These are phyloP conservation scores for Boletellus sp. DNA, from an alignment of 768 basidiomycete species.

Conservation along the genomic window DNA sequence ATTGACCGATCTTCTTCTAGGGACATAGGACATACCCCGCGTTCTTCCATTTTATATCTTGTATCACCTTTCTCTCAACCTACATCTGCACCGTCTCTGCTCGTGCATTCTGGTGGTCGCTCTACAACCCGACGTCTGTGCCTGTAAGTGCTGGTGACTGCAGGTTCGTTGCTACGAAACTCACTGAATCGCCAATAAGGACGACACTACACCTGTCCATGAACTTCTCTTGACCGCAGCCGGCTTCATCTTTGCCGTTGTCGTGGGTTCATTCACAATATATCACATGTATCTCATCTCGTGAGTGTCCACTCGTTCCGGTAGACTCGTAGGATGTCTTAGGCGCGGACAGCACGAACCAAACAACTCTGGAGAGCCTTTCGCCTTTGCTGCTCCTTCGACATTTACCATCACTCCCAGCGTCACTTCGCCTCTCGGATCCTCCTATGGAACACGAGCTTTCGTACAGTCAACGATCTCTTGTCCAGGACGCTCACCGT, in stretches of 20 bases:
- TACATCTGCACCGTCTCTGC: slow-evolving; percentile 57
- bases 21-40: slow-evolving; percentile 82
- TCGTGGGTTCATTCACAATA: slow-evolving; percentile 70
- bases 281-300: slow-evolving; percentile 77
- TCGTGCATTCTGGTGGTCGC: slow-evolving; percentile 58
- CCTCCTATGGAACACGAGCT: slow-evolving; percentile 74
- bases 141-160: slow-evolving; percentile 38
- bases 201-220: slow-evolving; percentile 65
- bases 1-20: slow-evolving; percentile 34
- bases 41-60: slow-evolving; percentile 74
- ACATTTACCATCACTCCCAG: slow-evolving; percentile 61
- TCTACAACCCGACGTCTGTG: slow-evolving; percentile 57
- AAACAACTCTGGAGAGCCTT: slow-evolving; percentile 78
- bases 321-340: neutral
- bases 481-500: slow-evolving; percentile 62
- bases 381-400: slow-evolving; percentile 73
- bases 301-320: slow-evolving; percentile 39
- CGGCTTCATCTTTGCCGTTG: slow-evolving; percentile 56
- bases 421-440: slow-evolving; percentile 49
- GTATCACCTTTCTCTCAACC: slow-evolving; percentile 55
- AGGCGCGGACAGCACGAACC: slow-evolving; percentile 57
- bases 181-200: slow-evolving; percentile 35
- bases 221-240: slow-evolving; percentile 60
- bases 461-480: slow-evolving; percentile 56
- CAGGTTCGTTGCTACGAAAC: neutral